These are phyloP conservation scores for Gamarada debralockiae DNA, from an alignment of 495 filamentous ascomycete species.

Conservation along the genomic window DNA sequence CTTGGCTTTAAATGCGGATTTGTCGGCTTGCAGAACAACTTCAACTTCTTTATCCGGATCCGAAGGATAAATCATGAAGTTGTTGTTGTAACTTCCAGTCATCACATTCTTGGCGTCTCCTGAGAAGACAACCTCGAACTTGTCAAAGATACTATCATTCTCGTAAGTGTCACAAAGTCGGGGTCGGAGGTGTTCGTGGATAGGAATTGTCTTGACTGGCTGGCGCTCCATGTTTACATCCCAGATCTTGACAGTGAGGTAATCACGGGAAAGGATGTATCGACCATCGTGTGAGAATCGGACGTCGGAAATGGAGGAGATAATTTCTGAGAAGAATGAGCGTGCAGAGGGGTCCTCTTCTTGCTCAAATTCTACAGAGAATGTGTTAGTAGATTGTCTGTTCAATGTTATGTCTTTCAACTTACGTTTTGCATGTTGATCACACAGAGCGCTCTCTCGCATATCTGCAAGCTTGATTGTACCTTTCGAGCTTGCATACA, in stretches of 20 bases:
- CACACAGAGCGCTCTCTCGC: conserved; percentile 92
- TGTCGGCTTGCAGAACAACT: conserved; percentile 95
- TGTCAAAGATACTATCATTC: conserved; percentile 99
- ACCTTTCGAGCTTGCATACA: conserved; percentile 99
- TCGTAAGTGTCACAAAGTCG: conserved; percentile 97
- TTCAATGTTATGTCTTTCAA: conserved; percentile 8
- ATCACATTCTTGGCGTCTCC: conserved; percentile 98
- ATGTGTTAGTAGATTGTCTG: conserved; percentile 4
- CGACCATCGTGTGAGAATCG: conserved; percentile 94
- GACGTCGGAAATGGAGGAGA: conserved; percentile 98
- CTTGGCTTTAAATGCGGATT: conserved; percentile 99
- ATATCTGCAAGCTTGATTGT: conserved; percentile 99
- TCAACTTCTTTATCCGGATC: conserved; percentile 94
- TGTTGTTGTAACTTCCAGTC: conserved; percentile 99
- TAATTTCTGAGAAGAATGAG: conserved; percentile 99
- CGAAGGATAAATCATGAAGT: conserved; percentile 99
- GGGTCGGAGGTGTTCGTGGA: conserved; percentile 94
- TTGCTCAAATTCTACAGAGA: conserved; percentile 82
- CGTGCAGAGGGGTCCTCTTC: conserved; percentile 98
- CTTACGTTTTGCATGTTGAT: conserved; percentile 92
- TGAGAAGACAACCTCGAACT: conserved; percentile 98
- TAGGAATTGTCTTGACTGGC: conserved; percentile 96
- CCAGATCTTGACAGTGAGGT: conserved; percentile 99
- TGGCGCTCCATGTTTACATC: conserved; percentile 98
- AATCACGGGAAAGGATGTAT: conserved; percentile 96